Evolutionary conservation across 129 eudicot genomes (phyloP).

Genomic region (Artemisia argyi): DNA sequence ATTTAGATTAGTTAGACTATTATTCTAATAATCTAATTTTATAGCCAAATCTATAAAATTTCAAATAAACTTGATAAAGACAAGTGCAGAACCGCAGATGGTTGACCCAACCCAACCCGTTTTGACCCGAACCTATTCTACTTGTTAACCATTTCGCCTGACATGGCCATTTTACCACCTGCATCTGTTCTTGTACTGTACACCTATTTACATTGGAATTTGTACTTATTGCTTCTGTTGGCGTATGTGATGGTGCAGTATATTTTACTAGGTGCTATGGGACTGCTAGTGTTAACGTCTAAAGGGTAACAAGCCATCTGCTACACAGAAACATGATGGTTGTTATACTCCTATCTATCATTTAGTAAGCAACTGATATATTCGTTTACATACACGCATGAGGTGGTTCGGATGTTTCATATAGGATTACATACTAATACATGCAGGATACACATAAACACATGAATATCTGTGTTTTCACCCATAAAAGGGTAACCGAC

Average conservation of each 20-base stretch:
- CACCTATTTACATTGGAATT: background rate
- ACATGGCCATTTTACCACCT: background rate
- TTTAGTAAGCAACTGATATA: background rate
- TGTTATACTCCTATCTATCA: background rate
- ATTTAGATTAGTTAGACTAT: too few relatives aligned
- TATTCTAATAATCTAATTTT: too few relatives aligned
- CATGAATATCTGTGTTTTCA: background rate
- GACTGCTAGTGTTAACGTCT: constrained; percentile 13
- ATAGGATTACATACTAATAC: background rate
- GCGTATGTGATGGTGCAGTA: constrained; percentile 23
- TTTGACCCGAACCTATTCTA: too few relatives aligned
- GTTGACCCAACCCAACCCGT: too few relatives aligned
- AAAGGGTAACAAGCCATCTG: constrained; percentile 22
- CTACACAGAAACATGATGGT: background rate
- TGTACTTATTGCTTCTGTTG: constrained; percentile 22
- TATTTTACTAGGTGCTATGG: constrained; percentile 15
- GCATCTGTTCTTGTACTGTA: background rate
- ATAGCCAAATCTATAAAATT: too few relatives aligned
- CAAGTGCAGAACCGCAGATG: too few relatives aligned
- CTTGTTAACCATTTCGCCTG: too few relatives aligned
- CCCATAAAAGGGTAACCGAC: background rate
- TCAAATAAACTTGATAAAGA: too few relatives aligned
- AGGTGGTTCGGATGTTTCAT: too few relatives aligned
- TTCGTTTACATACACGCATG: background rate
- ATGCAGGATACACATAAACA: background rate